A percentile compares a stretch with the other conserved stretches of the same genome.
Conservation (phyloP, 192 early-diverging fungal species). For the Entophlyctis luteolus region DNA sequence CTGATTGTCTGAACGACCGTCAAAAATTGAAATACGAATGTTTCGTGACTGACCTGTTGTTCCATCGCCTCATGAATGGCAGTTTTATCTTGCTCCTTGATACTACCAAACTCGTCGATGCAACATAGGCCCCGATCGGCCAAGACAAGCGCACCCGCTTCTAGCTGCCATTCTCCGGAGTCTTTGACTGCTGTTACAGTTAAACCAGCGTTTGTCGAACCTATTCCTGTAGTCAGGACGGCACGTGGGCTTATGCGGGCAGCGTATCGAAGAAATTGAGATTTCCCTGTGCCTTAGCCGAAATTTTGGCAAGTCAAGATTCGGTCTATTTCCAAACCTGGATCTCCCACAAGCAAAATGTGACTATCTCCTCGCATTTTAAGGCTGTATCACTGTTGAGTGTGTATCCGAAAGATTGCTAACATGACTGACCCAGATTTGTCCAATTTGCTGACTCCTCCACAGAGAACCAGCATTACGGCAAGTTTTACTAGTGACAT, state of each 20-base stretch:
- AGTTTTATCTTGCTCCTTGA: slow-evolving; percentile 67
- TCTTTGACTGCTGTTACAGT: slow-evolving; percentile 73
- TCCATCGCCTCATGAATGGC: slow-evolving; percentile 82
- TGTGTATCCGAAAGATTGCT: too few species aligned
- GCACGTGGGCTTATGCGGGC: slow-evolving; percentile 60
- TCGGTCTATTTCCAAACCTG: slow-evolving; percentile 43
- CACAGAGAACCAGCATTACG: slow-evolving; percentile 64
- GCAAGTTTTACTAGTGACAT: slow-evolving; percentile 68
- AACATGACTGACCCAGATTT: slow-evolving; percentile 1
- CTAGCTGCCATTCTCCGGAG: slow-evolving; percentile 72
- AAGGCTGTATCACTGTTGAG: slow-evolving; percentile 40
- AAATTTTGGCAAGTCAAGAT: not conserved
- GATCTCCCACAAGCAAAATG: slow-evolving; percentile 73
- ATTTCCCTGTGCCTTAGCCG: slow-evolving; percentile 69
- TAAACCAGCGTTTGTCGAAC: slow-evolving; percentile 68
- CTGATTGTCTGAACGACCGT: slow-evolving; percentile 52
- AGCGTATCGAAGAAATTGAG: slow-evolving; percentile 74
- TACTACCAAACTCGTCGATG: slow-evolving; percentile 81
- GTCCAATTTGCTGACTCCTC: slow-evolving; percentile 61
- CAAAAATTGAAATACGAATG: not conserved
- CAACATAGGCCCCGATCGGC: slow-evolving; percentile 77
- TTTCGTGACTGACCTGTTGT: slow-evolving; percentile 52
- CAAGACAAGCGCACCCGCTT: slow-evolving; percentile 75
- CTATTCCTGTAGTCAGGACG: slow-evolving; percentile 74
- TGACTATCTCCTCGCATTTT: slow-evolving; percentile 71